Base-by-base conservation (phyloP, 768 basidiomycete species). In the Rhodotorula diobovata region DNA sequence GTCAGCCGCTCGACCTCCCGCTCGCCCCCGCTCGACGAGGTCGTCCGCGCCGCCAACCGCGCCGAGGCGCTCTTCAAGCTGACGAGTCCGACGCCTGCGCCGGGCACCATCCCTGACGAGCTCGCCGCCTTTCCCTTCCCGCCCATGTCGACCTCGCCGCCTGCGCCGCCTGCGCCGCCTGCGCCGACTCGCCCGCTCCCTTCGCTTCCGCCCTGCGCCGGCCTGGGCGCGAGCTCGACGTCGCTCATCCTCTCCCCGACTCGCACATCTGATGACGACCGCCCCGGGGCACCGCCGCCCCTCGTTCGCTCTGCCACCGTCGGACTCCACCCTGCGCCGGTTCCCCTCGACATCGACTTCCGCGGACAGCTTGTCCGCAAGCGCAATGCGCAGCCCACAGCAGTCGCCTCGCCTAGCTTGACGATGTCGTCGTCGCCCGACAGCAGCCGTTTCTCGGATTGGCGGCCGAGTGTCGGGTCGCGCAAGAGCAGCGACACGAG, bases 281-380 rank as follows among this genome's bases (percentile, higher is more conserved):
- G 53, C 3, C 34, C 60, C 4, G 15, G 50, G 14, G 30, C 61
- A 0, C 61, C 66, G 5, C 70, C 70, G 12, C 51, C 35, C 4
- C 65, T 71, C 20, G 25, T 54, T 23, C 70, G 70, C 37, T 67
- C 70, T 1, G 60, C 67, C 56, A 67, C 70, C 8, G 70, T 71
- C 39, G 62, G 56, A 4, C 57, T 71, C 0, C 70, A 71, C 35
- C 70, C 70, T 0, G 58, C 56, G 18, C 57, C 66, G 1, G 55
- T 67, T 21, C 61, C 65, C 9, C 70, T 71, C 65, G 70, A 67
- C 41, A 71, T 71, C 61, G 70, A 71, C 51, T 60, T 71, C n/a
- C 32, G 30, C 4, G 70, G 70, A 23, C 61, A 58, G 5, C 66
- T 71, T 35, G 43, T 71, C 30, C 65, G 70, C 8, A 66, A 66